Evolutionary conservation across 495 filamentous ascomycete genomes (phyloP).

Genomic region (Penicillium argentinense): DNA sequence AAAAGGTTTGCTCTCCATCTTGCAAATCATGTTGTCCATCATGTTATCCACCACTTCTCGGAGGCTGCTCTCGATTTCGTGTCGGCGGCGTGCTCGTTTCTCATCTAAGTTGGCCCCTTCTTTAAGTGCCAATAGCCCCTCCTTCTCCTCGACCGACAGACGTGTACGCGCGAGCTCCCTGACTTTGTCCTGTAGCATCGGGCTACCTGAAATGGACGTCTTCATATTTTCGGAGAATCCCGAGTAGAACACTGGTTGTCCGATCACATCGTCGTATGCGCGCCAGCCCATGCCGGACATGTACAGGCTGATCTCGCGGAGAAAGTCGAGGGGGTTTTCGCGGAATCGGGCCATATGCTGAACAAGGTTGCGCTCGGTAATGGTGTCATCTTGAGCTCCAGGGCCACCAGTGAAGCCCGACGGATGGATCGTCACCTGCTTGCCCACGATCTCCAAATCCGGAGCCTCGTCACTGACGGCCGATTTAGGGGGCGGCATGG

Average conservation of each 20-base stretch:
- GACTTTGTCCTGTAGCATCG: conserved; percentile 72
- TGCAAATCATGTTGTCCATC: conserved; percentile 96
- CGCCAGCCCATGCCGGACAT: conserved; percentile 92
- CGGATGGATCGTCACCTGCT: conserved; percentile 76
- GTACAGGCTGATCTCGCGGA: conserved; percentile 88
- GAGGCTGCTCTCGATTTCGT: conserved; percentile 61
- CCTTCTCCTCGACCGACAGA: conserved; percentile 69
- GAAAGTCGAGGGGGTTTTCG: conserved; percentile 70
- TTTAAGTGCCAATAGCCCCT: conserved; percentile 62
- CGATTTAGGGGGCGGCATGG: conserved; percentile 39
- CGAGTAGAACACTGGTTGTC: conserved; percentile 88
- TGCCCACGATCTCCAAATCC: conserved; percentile 78
- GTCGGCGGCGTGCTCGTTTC: conserved; percentile 55
- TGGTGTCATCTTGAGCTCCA: conserved; percentile 37
- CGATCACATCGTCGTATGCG: conserved; percentile 84
- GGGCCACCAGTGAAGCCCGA: conserved; percentile 60
- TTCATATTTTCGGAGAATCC: conserved; percentile 94
- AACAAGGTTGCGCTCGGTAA: conserved; percentile 71
- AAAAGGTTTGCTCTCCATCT: conserved; percentile 93
- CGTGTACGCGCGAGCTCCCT: conserved; percentile 72
- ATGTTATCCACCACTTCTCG: conserved; percentile 78
- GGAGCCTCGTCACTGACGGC: conserved; percentile 53
- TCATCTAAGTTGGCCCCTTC: conserved; percentile 40
- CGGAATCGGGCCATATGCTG: conserved; percentile 81
- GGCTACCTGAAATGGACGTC: conserved; percentile 66